Evolutionary conservation across 2,329 filamentous ascomycete species (phyloP), one percentile per base, ranked within the genome.

Genomic region (Pseudocercospora vitis): DNA sequence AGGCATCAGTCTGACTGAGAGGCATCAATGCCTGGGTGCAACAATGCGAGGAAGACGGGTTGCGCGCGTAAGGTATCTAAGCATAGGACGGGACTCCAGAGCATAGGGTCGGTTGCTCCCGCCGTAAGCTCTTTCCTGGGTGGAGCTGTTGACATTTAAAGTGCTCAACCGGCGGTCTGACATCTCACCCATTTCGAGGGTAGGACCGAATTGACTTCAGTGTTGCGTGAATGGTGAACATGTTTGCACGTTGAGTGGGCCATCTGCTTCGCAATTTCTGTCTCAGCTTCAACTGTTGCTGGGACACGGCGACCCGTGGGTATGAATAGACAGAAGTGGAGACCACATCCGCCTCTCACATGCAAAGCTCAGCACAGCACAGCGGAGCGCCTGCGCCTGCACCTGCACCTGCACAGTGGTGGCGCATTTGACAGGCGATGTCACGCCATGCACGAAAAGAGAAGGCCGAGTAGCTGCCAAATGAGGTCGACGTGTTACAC

Each of bases 101-200:
- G 24, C 24, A 42, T 24, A 42, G 37, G 37, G 24, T 5, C 37
- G 37, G 37, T 42, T 26, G 19, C 37, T 42, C 12, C 37, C 19
- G 37, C 21, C 12, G 37, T 23, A 12, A 42, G 37, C 21, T 29
- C 6, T 24, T 24, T 12, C 21, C 37, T 7, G 37, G 19, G 21
- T 42, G 14, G 37, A 42, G 37, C 37, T 42, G 37, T 42, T 42
- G 37, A 42, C 37, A 42, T 42, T 42, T 42, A 42, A 21, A 42
- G 37, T 42, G 37, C 37, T 42, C 37, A 42, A 42, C 37, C 37
- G 24, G 37, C 37, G 37, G 37, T n/a, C 37, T 42, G 37, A 24
- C 21, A 42, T 18, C 37, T 26, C 37, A 42, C 18, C 37, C n/a
- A 12, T 24, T 6, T 26, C 21, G 37, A 42, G 19, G 21, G n/a